phyloP scores from a whole-genome alignment of 768 basidiomycete genomes.

The Lepiota brunneoincarnata region DNA sequence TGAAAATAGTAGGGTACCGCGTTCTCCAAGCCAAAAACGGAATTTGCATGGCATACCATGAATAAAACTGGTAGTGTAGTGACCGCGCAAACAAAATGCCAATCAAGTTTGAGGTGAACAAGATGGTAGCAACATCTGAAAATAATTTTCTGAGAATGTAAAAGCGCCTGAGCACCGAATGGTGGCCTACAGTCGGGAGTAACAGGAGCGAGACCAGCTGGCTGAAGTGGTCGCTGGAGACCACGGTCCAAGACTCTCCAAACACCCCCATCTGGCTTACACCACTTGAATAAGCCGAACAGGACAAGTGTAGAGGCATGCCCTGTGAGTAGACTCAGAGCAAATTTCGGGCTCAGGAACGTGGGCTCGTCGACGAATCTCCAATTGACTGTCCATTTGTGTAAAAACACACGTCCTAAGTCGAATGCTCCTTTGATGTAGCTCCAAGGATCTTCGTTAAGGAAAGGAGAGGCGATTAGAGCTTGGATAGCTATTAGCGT shows the following conservation, averaged over 20 bases:
- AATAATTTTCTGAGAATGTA: background rate
- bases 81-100: slow-evolving; percentile 93
- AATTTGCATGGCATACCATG: slow-evolving; percentile 93
- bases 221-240: slow-evolving; percentile 44
- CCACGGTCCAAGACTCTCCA: slow-evolving; percentile 52
- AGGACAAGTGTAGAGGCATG: slow-evolving; percentile 58
- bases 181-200: slow-evolving; percentile 61
- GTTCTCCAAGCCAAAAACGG: slow-evolving; percentile 83
- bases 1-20: slow-evolving; percentile 55
- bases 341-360: slow-evolving; percentile 68
- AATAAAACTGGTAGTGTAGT: slow-evolving; percentile 97
- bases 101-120: slow-evolving; percentile 90
- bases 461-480: slow-evolving; percentile 68
- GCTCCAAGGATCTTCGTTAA: slow-evolving; percentile 51
- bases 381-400: slow-evolving; percentile 99
- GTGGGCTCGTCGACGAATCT: slow-evolving; percentile 75
- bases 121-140: slow-evolving; percentile 71
- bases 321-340: slow-evolving; percentile 57
- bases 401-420: slow-evolving; percentile 83
- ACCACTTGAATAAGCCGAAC: slow-evolving; percentile 81
- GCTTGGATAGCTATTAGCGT: slow-evolving; percentile 50
- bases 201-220: slow-evolving; percentile 45
- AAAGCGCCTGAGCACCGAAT: background rate
- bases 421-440: slow-evolving; percentile 85
- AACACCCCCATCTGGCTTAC: slow-evolving; percentile 67